Evolutionary conservation across 2,329 filamentous ascomycete species (phyloP), one percentile per base, ranked within the genome.

Genomic region (Fusarium multiceps): DNA sequence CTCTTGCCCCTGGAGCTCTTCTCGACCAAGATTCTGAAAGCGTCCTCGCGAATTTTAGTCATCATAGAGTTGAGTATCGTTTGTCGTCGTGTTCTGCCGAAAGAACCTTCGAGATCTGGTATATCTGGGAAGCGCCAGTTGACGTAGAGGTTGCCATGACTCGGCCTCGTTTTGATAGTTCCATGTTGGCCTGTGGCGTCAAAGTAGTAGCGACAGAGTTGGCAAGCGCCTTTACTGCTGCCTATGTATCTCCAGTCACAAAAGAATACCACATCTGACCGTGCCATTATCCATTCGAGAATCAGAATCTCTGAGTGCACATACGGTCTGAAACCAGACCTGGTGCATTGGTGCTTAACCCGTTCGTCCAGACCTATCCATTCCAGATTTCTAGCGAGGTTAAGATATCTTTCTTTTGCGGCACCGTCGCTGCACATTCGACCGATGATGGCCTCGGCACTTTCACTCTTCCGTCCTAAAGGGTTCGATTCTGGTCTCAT

Each of bases 201-300:
- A n/a, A 83, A 80, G 51, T 81, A 83, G 49, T 78, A 77, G 6
- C 71, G 42, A 27, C 82, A 83, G 2, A 83, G 74, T 1, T 76
- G 74, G 34, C 82, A 83, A 0, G 80, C 78, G 0, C 80, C 80
- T 65, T 83, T 83, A 69, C 80, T 82, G 28, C 72, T 74, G 1
- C 80, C 81, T n/a, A 83, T 80, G 55, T 82, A 83, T 16, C 66
- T 72, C 59, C 73, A 77, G 11, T 69, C 61, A 0, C 62, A 42
- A 59, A 79, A 83, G 72, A 80, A 82, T 0, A 37, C 37, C 1
- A 63, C 27, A 0, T 11, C 28, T 78, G 4, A 53, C 7, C 63
- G 59, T 16, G 53, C 34, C 18, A 74, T 49, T 14, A 76, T 37
- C 37, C 76, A 74, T 16, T 77, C 71, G 12, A 78, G 71, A 0